Base-by-base conservation (phyloP, 2,329 filamentous ascomycete species). In the Alternaria ventricosa region DNA sequence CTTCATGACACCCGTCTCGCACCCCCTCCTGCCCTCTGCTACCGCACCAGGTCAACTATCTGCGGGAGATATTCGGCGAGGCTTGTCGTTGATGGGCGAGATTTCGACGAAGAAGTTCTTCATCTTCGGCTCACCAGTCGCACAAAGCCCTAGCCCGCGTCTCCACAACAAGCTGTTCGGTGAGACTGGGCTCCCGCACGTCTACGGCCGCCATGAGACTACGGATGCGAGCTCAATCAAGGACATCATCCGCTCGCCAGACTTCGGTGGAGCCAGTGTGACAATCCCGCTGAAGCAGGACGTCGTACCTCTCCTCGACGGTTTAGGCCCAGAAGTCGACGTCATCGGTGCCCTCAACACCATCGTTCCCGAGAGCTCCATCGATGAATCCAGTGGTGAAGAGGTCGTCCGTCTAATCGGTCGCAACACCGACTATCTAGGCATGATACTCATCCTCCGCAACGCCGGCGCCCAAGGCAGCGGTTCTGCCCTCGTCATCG, bases 211-310 rank as follows among this genome's bases (percentile, higher is more conserved):
- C 8, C 83, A 90, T 36, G 96, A 98, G 82, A 97, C 94, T 1
- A 87, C 89, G 67, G 81, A 86, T 28, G 87, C 84, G 51, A 82
- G 83, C 7, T 83, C 84, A 1, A 83, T 97, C 4, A 83, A 84
- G 68, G 82, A 87, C 3, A 81, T 93, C 54, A 90, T 99, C 63
- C 87, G 87, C 8, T 82, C 88, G 1, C 83, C 90, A 1, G 85
- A 91, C 69, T 99, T 99, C 76, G 96, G 96, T 8, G 96, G 96
- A 61, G 95, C 93, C 4, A 97, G 94, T 4, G 93, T 99, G 49
- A 99, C 96, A 0, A 98, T 99, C 55, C 96, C 96, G 1, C 85
- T 99, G 58, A 99, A 99, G 82, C 84, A 96, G 28, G 93, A 97
- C 71, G 89, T 98, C 61, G 93, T 96, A 82, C 85, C 87, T 0